A percentile compares a stretch with the other conserved stretches of the same genome.
Conservation (phyloP, 257 asterid species). For the Ilex asprella region DNA sequence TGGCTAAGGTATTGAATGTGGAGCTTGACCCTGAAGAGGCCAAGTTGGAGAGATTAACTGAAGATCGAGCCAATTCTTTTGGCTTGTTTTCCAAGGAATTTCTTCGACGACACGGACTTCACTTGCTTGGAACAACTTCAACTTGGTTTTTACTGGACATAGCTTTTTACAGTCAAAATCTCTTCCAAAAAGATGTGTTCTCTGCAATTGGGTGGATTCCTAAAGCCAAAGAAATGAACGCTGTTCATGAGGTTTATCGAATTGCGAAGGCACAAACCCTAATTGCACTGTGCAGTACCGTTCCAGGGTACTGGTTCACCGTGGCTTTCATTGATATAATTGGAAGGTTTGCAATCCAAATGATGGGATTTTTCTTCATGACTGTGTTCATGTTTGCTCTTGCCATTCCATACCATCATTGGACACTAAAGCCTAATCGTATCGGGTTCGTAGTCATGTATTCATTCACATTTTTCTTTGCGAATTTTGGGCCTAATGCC, state of each 20-base stretch:
- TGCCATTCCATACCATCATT: constrained; percentile 38
- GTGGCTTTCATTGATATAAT: constrained; percentile 32
- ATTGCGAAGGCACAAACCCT: constrained; percentile 39
- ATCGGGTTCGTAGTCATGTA: constrained; percentile 37
- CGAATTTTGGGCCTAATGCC: constrained; percentile 41
- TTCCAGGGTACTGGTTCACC: constrained; percentile 51
- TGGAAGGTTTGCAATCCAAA: constrained; percentile 32
- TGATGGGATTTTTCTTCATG: constrained; percentile 51
- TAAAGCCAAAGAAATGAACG: constrained; percentile 30
- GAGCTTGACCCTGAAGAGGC: constrained; percentile 29
- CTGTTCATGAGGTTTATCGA: constrained; percentile 27
- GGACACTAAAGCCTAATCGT: constrained; percentile 22
- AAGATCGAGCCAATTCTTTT: constrained; percentile 14
- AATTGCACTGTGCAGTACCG: constrained; percentile 40
- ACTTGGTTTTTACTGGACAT: constrained; percentile 45
- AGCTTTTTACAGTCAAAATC: constrained; percentile 37
- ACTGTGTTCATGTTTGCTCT: constrained; percentile 45
- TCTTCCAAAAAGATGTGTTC: constrained; percentile 41
- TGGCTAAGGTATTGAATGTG: constrained; percentile 47
- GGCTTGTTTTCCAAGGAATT: constrained; percentile 34
- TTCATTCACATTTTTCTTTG: constrained; percentile 37
- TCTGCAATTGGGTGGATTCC: constrained; percentile 50
- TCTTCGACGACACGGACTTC: constrained; percentile 36
- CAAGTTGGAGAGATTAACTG: constrained; percentile 8
- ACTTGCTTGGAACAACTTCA: constrained; percentile 38